phyloP scores from a whole-genome alignment of 257 asterid species.

The Nicotiana undulata region DNA sequence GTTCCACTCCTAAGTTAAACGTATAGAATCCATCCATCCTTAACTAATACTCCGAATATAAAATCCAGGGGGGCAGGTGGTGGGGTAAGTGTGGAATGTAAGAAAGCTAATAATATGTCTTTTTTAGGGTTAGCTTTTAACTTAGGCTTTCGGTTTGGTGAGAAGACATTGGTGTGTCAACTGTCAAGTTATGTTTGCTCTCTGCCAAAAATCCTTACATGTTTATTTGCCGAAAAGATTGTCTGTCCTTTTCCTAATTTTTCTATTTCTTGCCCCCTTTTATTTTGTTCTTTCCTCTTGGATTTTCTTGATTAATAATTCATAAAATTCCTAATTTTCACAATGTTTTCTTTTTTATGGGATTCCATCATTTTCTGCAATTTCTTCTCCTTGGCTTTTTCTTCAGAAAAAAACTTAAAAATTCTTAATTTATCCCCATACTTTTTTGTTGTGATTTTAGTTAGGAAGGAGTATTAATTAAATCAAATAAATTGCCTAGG shows the following conservation, averaged over 20 bases:
- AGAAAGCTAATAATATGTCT: background rate
- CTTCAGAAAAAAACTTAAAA: background rate
- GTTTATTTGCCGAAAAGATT: conserved; percentile 8
- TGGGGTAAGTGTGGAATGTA: background rate
- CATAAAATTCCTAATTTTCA: background rate
- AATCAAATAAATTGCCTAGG: conserved; percentile 1
- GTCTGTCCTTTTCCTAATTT: conserved; percentile 5
- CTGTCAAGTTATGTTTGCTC: background rate
- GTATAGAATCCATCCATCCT: no score
- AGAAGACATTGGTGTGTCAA: conserved; percentile 14
- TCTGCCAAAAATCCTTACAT: background rate
- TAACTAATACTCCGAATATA: no score
- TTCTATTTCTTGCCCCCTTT: background rate
- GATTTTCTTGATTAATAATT: background rate
- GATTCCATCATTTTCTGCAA: background rate
- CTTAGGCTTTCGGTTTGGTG: conserved; percentile 23
- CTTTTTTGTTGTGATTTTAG: background rate
- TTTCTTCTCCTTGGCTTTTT: conserved; percentile 3
- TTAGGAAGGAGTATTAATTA: background rate
- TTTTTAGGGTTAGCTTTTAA: conserved; percentile 10
- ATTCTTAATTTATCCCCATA: background rate
- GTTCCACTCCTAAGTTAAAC: no score
- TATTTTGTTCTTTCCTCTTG: background rate
- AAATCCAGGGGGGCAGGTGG: background rate
- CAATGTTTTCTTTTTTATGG: background rate